A percentile compares a stretch with the other conserved stretches of the same genome.
Evolutionary conservation across 2,329 filamentous ascomycete species (phyloP).

Genomic region (Penicillium thymicola): DNA sequence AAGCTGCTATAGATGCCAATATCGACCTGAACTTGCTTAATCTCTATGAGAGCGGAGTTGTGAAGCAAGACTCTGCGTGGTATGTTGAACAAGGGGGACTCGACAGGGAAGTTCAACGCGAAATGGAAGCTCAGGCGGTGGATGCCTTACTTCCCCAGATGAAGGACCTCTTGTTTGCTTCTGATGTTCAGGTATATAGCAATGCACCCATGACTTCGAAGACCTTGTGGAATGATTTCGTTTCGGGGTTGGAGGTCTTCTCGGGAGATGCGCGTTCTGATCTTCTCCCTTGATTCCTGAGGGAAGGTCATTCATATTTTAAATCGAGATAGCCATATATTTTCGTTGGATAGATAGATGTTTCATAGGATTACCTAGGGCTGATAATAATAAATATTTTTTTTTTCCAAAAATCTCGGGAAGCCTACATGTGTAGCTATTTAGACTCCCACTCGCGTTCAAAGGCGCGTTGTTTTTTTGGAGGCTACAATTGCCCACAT

Average conservation of each 20-base stretch:
- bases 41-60: slow-evolving; percentile 3
- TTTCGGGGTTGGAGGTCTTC: slow-evolving; percentile 7
- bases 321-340: not conserved
- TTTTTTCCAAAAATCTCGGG: no score
- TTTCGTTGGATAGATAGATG: not conserved
- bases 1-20: not conserved
- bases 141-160: slow-evolving; percentile 14
- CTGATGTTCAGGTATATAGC: slow-evolving; percentile 7
- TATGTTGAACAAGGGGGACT: slow-evolving; percentile 6
- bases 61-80: slow-evolving; percentile 8
- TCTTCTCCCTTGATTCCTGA: not conserved
- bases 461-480: not conserved
- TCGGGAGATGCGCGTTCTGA: not conserved
- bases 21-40: slow-evolving; percentile 14
- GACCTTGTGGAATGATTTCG: slow-evolving; percentile 7
- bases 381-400: no score
- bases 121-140: slow-evolving; percentile 12
- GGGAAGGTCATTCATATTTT: no score
- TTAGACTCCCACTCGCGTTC: not conserved
- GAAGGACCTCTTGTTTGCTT: slow-evolving; percentile 1
- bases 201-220: slow-evolving; percentile 17
- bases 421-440: no score
- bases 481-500: not conserved
- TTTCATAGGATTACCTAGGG: no score
- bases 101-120: slow-evolving; percentile 1